Evolutionary conservation across 2,329 filamentous ascomycete genomes (phyloP).

Genomic region (Colletotrichum sp.): DNA sequence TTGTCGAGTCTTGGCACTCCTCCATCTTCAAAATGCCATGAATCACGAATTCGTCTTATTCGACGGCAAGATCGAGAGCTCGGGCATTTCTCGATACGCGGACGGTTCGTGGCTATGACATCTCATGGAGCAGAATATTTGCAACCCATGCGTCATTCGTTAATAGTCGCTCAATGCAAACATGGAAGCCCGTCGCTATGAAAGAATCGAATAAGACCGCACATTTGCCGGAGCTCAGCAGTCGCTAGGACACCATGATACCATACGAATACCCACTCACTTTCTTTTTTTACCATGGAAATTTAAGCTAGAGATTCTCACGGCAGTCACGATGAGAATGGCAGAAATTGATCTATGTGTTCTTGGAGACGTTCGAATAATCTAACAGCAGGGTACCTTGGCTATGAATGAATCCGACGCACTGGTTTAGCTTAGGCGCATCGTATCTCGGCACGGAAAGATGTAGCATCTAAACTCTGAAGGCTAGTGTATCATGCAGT

Average conservation of each 20-base stretch:
- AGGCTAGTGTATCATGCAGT: neutral
- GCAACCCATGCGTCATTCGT: neutral
- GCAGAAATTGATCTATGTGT: neutral
- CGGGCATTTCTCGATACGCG: neutral
- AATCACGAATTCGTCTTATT: neutral
- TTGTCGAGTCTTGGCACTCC: neutral
- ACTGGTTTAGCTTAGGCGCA: neutral
- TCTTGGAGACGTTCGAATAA: neutral
- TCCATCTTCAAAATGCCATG: neutral
- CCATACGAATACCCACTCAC: neutral
- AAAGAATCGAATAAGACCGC: neutral
- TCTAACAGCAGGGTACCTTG: neutral
- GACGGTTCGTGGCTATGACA: neutral
- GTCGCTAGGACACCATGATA: neutral
- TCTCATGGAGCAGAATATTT: neutral
- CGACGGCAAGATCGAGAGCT: neutral
- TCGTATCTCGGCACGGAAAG: neutral
- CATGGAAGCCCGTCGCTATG: neutral
- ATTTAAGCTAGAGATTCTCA: rapidly evolving
- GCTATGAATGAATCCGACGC: neutral
- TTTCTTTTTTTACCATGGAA: neutral
- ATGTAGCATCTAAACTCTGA: neutral
- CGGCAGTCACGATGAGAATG: neutral
- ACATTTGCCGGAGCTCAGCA: rapidly evolving
- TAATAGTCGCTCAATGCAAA: neutral